Evolutionary conservation across 495 filamentous ascomycete genomes (phyloP), one percentile per base, ranked within the genome.

Genomic region (Aspergillus homomorphus): DNA sequence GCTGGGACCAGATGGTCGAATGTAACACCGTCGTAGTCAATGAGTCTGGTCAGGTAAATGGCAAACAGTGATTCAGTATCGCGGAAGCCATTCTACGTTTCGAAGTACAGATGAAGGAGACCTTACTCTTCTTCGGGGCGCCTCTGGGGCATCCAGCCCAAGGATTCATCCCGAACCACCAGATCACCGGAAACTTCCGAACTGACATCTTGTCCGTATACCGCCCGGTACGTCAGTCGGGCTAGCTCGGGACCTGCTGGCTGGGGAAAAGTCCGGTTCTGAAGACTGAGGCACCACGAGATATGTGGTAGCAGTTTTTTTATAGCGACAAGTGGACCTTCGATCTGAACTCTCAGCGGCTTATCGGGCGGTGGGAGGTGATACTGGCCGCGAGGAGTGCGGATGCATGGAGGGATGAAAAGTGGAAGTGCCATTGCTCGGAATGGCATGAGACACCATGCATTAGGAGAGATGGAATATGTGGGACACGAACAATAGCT

Each of bases 11-110:
- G 66, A 56, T 76, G 67, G 57, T 76, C 72, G 54, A 76, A 76
- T 56, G 68, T 73, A 18, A 75, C 65, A 18, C 72, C 69, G 61
- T 74, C 75, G 51, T 73, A 73, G 58, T 76, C 70, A 60, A 77
- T 73, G 45, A 62, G 19, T 18, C 69, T 73, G 61, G 30, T 51
- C 16, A 0, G 21, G 2, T 51, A 10, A 14, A 51, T 3, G 30
- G 21, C 30, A n/a, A 51, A 20, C 26, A 10, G 26, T 61, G n/a
- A n/a, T n/a, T n/a, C n/a, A n/a, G n/a, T n/a, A n/a, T n/a, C n/a
- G n/a, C n/a, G n/a, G n/a, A n/a, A n/a, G n/a, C n/a, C n/a, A n/a
- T n/a, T n/a, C n/a, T n/a, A n/a, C n/a, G n/a, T n/a, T n/a, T n/a
- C n/a, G n/a, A n/a, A n/a, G n/a, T n/a, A n/a, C n/a, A n/a, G n/a